These are phyloP conservation scores for Lentinula sp. DNA, from an alignment of 768 basidiomycete species.

Conservation along the genomic window DNA sequence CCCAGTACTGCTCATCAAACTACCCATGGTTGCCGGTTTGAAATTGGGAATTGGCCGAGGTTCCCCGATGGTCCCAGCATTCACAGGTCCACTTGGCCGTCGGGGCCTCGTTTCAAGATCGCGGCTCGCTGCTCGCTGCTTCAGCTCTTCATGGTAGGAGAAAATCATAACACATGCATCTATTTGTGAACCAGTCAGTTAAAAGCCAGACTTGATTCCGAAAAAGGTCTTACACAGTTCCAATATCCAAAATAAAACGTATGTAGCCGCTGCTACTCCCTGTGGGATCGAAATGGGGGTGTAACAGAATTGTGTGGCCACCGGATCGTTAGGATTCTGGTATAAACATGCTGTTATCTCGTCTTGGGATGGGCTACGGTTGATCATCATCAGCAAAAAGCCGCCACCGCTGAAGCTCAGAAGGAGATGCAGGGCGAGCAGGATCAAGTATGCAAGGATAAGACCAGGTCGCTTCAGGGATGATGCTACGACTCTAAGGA, in stretches of 20 bases:
- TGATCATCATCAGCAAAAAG: slow-evolving; percentile 41
- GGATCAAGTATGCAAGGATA: slow-evolving; percentile 36
- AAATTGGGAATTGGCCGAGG: neutral
- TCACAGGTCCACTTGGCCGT: neutral
- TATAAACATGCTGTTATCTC: slow-evolving; percentile 31
- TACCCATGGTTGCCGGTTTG: neutral
- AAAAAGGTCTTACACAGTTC: neutral
- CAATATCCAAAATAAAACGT: slow-evolving; percentile 44
- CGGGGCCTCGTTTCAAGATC: neutral
- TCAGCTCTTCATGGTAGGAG: neutral
- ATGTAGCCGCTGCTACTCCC: slow-evolving; percentile 35
- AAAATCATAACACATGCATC: slow-evolving; percentile 1
- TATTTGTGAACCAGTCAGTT: neutral
- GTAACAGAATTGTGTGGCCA: slow-evolving; percentile 33
- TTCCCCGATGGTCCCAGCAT: neutral
- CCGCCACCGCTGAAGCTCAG: slow-evolving; percentile 41
- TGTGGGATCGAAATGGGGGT: slow-evolving; percentile 36
- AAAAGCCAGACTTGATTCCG: neutral
- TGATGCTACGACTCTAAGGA: slow-evolving; percentile 36
- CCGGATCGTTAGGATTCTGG: slow-evolving; percentile 18
- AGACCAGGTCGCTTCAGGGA: slow-evolving; percentile 34
- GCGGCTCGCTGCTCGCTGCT: neutral
- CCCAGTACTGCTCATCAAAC: neutral
- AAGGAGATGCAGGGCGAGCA: slow-evolving; percentile 39
- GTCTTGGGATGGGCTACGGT: slow-evolving; percentile 29